Base-by-base conservation (phyloP, 2,329 filamentous ascomycete genomes). In the Diaporthe capsici region DNA sequence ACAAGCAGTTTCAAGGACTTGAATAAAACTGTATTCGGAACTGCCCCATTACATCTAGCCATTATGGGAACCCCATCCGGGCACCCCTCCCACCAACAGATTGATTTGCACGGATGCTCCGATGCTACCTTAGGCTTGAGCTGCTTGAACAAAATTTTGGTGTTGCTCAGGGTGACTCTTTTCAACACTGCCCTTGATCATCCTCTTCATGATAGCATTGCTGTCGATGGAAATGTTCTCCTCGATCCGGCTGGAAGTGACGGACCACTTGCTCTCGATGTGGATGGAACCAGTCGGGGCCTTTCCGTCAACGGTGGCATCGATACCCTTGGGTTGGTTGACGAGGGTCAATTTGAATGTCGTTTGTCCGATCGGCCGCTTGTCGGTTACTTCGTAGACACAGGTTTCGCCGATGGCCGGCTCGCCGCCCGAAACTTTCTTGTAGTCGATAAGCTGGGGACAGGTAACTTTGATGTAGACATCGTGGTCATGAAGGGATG, bases 121-220 rank as follows among this genome's bases (percentile, higher is more conserved):
- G 12, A 42, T 49, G 13, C 37, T 37, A 15, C 2, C 20, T 72
- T 55, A 61, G 28, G 70, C 42, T 6, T 25, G 20, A 25, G 70
- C 70, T 25, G 70, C 70, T 28, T 61, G 55, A 20, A 81, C 9
- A 67, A 81, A 80, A 2, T 51, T 74, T 73, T 74, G 70, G 70
- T 81, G 80, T 20, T 76, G 78, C 49, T 73, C 79, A 13, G 79
- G 78, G 65, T 82, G 81, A 5, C 63, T 78, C 77, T 80, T 82
- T 71, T 82, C 80, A n/a, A 82, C 77, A 53, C 79, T 81, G 22
- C 77, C 74, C 76, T 80, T 81, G 73, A 83, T 77, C 74, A 82
- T 75, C 72, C 78, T 80, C 75, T 78, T 80, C 63, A 80, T 81
- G 74, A 82, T 72, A 12, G 80, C 63, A 65, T 81, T 82, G 68